A percentile compares a stretch with the other conserved stretches of the same genome.
Conservation (phyloP, 2,329 filamentous ascomycete species). For the Fusarium siculi region DNA sequence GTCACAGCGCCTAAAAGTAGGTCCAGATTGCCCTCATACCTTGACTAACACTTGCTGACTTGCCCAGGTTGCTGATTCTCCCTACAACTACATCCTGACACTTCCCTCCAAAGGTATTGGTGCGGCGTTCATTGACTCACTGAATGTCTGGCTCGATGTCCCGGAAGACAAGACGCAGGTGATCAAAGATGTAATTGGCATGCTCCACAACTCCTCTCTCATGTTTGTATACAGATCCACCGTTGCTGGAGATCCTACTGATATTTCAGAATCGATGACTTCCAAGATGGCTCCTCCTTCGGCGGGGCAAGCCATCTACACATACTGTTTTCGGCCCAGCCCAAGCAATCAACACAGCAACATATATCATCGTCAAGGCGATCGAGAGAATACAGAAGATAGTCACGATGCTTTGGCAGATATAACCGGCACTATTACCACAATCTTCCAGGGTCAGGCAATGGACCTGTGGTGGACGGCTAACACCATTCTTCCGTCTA, state of each 20-base stretch:
- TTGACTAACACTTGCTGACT: accelerated
- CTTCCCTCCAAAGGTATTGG: background rate
- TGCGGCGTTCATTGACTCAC: background rate
- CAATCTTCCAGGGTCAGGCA: slow-evolving; percentile 1
- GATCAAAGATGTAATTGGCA: background rate
- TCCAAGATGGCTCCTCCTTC: slow-evolving; percentile 2
- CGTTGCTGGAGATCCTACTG: accelerated
- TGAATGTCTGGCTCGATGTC: slow-evolving; percentile 1
- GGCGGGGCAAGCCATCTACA: slow-evolving; percentile 8
- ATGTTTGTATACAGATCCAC: background rate
- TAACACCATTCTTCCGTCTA: background rate
- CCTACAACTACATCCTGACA: background rate
- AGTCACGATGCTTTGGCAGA: background rate
- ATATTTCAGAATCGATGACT: slow-evolving; percentile 4
- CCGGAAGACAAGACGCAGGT: accelerated
- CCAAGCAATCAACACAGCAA: slow-evolving; percentile 11
- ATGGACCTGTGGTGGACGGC: slow-evolving; percentile 1
- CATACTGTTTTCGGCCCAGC: slow-evolving; percentile 6
- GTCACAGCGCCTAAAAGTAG: background rate
- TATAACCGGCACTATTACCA: background rate
- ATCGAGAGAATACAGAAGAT: background rate
- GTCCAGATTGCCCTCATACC: accelerated
- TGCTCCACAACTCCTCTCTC: slow-evolving; percentile 7
- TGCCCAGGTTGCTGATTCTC: background rate
- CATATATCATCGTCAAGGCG: background rate